These are phyloP conservation scores for Xylaria intraflava DNA, from an alignment of 495 filamentous ascomycete genomes.

Conservation along the genomic window DNA sequence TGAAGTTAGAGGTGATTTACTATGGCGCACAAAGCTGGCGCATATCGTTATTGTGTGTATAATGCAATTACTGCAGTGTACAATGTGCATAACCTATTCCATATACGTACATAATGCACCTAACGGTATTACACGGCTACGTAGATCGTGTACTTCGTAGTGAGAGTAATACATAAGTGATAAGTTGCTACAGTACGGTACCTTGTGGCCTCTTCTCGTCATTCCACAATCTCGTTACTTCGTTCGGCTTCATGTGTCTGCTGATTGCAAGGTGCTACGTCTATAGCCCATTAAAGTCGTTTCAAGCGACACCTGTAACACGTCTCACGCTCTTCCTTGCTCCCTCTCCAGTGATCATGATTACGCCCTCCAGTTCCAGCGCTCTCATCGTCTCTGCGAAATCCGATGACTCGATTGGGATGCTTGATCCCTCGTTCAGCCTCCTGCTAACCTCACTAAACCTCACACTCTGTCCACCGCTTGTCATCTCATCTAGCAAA, in stretches of 20 bases:
- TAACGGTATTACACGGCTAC: too few species aligned
- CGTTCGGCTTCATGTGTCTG: not conserved
- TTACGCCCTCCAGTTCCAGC: slow-evolving; percentile 76
- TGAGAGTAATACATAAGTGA: too few species aligned
- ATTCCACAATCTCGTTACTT: not conserved
- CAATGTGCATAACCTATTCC: too few species aligned
- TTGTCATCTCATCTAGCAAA: slow-evolving; percentile 72
- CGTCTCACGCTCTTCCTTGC: slow-evolving; percentile 75
- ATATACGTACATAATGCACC: too few species aligned
- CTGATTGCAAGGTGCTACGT: not conserved
- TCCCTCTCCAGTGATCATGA: slow-evolving; percentile 81
- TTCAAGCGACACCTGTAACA: slow-evolving; percentile 46
- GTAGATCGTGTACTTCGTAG: too few species aligned
- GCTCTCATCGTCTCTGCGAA: slow-evolving; percentile 72
- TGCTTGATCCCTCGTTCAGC: slow-evolving; percentile 68
- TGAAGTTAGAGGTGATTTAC: too few species aligned
- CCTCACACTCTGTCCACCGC: slow-evolving; percentile 60
- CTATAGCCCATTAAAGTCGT: not conserved
- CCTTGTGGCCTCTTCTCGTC: not conserved
- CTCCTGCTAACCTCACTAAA: slow-evolving; percentile 68
- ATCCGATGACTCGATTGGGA: slow-evolving; percentile 65
- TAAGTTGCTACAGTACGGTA: too few species aligned
- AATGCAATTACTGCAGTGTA: too few species aligned
- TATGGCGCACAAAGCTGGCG: too few species aligned
- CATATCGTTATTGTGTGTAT: too few species aligned